Evolutionary conservation across 225 moss, liverwort and hornwort species (phyloP).

Genomic region (Ulota crispa): DNA sequence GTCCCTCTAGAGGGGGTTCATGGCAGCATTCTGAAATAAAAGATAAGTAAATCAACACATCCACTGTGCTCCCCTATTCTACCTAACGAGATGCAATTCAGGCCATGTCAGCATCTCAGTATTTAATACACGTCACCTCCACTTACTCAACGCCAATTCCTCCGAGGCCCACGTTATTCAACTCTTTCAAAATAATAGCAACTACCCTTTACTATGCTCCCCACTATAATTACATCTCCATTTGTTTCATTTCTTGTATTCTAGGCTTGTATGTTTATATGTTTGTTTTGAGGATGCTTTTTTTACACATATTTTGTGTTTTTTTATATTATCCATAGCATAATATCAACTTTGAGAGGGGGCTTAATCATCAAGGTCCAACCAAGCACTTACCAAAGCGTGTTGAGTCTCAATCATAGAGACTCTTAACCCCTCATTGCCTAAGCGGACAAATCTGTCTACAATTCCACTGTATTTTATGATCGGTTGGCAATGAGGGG

Average conservation of each 20-base stretch:
- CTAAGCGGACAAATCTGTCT: too few species aligned
- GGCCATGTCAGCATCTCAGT: neutral
- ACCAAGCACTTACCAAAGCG: neutral
- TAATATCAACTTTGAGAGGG: neutral
- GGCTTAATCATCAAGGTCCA: neutral
- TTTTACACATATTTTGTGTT: too few species aligned
- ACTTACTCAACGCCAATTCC: neutral
- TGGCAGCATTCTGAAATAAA: neutral
- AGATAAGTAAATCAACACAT: neutral
- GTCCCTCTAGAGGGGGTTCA: too few species aligned
- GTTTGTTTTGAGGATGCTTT: too few species aligned
- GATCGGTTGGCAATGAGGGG: too few species aligned
- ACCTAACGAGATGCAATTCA: neutral
- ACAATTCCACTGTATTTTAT: too few species aligned
- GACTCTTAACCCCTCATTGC: too few species aligned
- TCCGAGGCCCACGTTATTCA: neutral
- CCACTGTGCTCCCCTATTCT: neutral
- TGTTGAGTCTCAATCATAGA: neutral
- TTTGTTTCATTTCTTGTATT: too few species aligned
- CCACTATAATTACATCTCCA: too few species aligned
- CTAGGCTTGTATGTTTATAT: too few species aligned
- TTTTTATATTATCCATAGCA: neutral
- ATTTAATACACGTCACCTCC: neutral
- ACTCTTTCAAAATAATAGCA: neutral
- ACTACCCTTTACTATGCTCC: neutral